Base-by-base conservation (phyloP, 331 rosid species). In the Pyrus hybrid region DNA sequence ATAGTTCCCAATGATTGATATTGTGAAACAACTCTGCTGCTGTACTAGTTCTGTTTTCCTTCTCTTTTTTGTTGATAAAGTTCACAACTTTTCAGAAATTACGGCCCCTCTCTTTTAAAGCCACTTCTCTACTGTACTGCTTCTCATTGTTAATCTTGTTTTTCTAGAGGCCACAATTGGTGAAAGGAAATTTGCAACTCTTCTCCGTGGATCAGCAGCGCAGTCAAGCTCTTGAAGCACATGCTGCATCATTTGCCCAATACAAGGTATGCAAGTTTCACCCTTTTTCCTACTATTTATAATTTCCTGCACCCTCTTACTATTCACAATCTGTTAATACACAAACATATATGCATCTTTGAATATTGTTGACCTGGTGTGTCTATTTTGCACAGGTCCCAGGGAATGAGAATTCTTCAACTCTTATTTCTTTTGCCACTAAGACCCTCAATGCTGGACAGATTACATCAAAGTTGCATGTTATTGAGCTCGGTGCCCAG, bases 151-250 rank as follows among this genome's bases (percentile, higher is more conserved):
- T 58, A 67, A 45, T 63, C 47, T 32, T 65, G 32, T 63, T 79
- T 75, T 75, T 84, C 25, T 66, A 95, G 99, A 84, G 96, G 91
- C 96, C 96, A 45, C 97, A 95, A 71, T 80, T 95, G 88, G 99
- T 95, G 77, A 95, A 95, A 83, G 99, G 99, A 78, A 95, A 92
- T 83, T 87, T 95, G 99, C 99, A 95, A 78, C 97, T 95, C 73
- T 95, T 89, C 80, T 95, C 98, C 0, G 88, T 92, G 78, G 99
- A 95, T 28, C 99, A 95, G 86, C 99, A 95, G 87, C 91, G 97
- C 63, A 95, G 99, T 85, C 99, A 95, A 85, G 99, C 99, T 74
- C 93, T 95, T 77, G 99, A 95, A 88, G 97, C 99, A 12, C 99
- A 95, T 65, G 97, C 99, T 33, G 99, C 99, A 32, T 77, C 99